phyloP scores from a whole-genome alignment of 73 alveolate species.

The Diophrys sp. region DNA sequence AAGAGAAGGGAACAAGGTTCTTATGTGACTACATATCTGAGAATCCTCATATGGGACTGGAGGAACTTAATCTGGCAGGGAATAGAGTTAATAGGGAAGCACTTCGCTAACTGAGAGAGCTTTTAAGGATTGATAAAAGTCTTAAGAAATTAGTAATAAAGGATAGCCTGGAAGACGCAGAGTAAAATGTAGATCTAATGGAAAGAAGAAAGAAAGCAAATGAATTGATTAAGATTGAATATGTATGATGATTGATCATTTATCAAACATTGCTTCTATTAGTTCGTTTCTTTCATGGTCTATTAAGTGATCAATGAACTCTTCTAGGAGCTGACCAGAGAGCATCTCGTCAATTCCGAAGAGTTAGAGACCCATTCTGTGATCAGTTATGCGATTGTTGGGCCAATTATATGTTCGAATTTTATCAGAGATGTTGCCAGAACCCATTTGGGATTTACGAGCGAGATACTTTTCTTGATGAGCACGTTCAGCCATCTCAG shows the following conservation, averaged over 20 bases:
- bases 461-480: slow-evolving; percentile 14
- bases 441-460: slow-evolving; percentile 49
- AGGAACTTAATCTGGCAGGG: background rate
- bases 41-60: background rate
- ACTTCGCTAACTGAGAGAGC: background rate
- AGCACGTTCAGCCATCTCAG: slow-evolving; percentile 34
- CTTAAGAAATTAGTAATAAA: background rate
- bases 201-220: background rate
- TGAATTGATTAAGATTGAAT: background rate
- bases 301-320: slow-evolving; percentile 54
- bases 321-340: slow-evolving; percentile 50
- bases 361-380: slow-evolving; percentile 63
- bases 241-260: background rate
- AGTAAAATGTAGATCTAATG: background rate
- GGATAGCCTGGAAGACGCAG: background rate
- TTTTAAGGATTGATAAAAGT: background rate
- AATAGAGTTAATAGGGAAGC: background rate
- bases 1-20: background rate
- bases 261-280: background rate
- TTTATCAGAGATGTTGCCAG: slow-evolving; percentile 83
- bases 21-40: background rate
- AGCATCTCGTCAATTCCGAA: slow-evolving; percentile 79
- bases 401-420: slow-evolving; percentile 91
- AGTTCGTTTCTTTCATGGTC: slow-evolving; percentile 24
- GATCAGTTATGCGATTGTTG: slow-evolving; percentile 86